Evolutionary conservation across 2,329 filamentous ascomycete species (phyloP), one percentile per base, ranked within the genome.

Genomic region (Sodiomyces alkalinus): DNA sequence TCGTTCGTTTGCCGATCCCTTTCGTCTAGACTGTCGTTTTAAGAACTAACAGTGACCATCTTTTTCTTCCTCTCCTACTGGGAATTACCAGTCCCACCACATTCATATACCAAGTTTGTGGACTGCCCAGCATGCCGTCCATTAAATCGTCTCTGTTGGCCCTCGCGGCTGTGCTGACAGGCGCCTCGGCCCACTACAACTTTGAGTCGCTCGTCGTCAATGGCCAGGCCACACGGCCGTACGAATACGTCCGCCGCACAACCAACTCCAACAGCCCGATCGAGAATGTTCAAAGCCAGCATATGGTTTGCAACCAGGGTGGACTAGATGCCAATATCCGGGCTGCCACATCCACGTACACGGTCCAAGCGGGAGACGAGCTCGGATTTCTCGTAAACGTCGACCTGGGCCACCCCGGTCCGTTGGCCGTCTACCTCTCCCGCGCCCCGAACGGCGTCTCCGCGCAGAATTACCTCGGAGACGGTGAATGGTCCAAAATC

Each of bases 381-480:
- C 43, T 61, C n/a, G 55, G 55, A 21, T 60, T 61, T 45, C 46
- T 48, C 4, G 46, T 56, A 26, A 44, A 44, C 26, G 33, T 39
- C 14, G 38, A 47, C 15, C 40, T 60, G 19, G 44, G 44, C 12
- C 52, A 55, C 44, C 52, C 50, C 11, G 52, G 53, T 15, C 52
- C 55, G 7, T 42, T 55, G 6, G 39, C 45, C 9, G 51, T 54
- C 25, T 53, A 52, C 42, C 37, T 54, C 39, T 48, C 43, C 40
- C 50, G 49, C 42, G 50, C 50, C 0, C 48, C 49, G 13, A 41
- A 41, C 16, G 37, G 34, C n/a, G 39, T 41, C 21, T 41, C 41
- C 4, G 19, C 27, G 6, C 15, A 29, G 20, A 42, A 42, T 33
- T 49, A 53, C 40, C 39, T 48, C 20, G 51, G 49, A 10, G 45